These are phyloP conservation scores for Malus asiatica DNA, from an alignment of 306 rosid species.

Conservation along the genomic window DNA sequence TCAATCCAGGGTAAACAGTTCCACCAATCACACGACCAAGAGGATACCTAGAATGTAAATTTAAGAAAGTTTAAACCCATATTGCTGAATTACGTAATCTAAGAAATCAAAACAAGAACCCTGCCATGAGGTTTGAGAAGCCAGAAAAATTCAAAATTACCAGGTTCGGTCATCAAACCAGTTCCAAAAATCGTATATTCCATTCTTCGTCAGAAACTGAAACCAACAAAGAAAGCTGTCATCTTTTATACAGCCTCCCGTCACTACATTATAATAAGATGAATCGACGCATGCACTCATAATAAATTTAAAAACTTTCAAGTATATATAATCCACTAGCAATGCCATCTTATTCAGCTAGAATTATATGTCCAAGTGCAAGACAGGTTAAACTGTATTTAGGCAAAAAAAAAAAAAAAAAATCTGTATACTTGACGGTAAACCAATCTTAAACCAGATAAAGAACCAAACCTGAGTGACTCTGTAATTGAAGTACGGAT, in stretches of 20 bases:
- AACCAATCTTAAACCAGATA: slow-evolving; percentile 3
- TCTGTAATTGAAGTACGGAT: slow-evolving; percentile 96
- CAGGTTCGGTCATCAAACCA: slow-evolving; percentile 99
- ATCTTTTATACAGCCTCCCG: slow-evolving; percentile 13
- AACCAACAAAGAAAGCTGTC: slow-evolving; percentile 36
- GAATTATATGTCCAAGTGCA: background rate
- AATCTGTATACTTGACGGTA: background rate
- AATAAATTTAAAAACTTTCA: background rate
- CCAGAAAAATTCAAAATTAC: slow-evolving; percentile 32
- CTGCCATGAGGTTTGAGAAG: background rate
- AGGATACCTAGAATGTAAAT: slow-evolving; percentile 65
- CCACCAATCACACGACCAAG: slow-evolving; percentile 99
- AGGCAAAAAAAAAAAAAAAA: background rate
- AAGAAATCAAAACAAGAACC: background rate
- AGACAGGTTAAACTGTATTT: background rate
- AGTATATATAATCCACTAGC: background rate
- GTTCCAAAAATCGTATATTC: slow-evolving; percentile 96
- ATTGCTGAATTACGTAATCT: background rate
- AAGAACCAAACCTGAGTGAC: slow-evolving; percentile 86
- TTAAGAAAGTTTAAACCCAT: slow-evolving; percentile 1
- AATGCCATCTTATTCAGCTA: background rate
- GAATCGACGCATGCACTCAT: background rate
- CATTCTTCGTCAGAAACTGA: slow-evolving; percentile 91
- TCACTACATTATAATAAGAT: slow-evolving; percentile 6
- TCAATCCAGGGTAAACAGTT: slow-evolving; percentile 96